A percentile compares a stretch with the other conserved stretches of the same genome.
Conservation (phyloP, 192 early-diverging fungal species). For the Phycomyces nitens region DNA sequence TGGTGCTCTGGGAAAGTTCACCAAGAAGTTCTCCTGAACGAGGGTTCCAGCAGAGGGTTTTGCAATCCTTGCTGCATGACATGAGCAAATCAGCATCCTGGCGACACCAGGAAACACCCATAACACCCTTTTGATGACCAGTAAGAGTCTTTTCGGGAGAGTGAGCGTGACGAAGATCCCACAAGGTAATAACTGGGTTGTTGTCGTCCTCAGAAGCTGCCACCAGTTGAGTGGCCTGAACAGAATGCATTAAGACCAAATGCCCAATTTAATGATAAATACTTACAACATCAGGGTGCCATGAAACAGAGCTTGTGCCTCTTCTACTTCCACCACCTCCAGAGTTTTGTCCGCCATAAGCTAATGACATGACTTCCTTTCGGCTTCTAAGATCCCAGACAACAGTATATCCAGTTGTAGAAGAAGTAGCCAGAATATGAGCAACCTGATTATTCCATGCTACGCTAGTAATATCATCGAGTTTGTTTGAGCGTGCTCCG, state of each 20-base stretch:
- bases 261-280: neutral
- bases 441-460: constrained; percentile 91
- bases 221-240: constrained; percentile 86
- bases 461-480: constrained; percentile 87
- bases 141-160: constrained; percentile 82
- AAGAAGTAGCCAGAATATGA: constrained; percentile 90
- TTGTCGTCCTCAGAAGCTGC: constrained; percentile 90
- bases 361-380: constrained; percentile 80
- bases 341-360: constrained; percentile 50
- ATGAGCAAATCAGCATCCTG: constrained; percentile 91
- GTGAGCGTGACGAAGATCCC: constrained; percentile 95
- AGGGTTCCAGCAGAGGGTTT: constrained; percentile 94
- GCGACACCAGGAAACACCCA: constrained; percentile 92
- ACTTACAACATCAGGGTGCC: constrained; percentile 85
- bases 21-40: constrained; percentile 78
- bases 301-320: constrained; percentile 78
- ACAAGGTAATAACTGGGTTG: constrained; percentile 83
- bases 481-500: constrained; percentile 74
- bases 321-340: constrained; percentile 55
- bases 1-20: constrained; percentile 78
- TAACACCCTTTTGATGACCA: constrained; percentile 88
- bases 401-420: constrained; percentile 88
- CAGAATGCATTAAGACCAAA: neutral
- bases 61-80: constrained; percentile 93
- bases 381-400: constrained; percentile 93